Base-by-base conservation (phyloP, 495 filamentous ascomycete genomes). In the Penicillium bovifimosum region DNA sequence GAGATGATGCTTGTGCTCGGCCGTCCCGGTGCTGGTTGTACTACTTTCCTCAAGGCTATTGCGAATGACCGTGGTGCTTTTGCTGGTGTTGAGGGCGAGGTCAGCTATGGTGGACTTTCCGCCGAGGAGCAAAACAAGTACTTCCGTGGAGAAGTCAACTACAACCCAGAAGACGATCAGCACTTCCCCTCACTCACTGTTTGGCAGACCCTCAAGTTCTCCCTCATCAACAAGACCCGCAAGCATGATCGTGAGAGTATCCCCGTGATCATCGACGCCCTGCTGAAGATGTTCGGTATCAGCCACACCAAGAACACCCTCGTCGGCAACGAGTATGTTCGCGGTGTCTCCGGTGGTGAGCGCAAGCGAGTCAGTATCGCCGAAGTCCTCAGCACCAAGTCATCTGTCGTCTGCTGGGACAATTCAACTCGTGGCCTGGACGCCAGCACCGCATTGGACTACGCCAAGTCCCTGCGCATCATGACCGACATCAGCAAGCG, bases 1-100 rank as follows among this genome's bases (percentile, higher is more conserved):
- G 82, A 86, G 62, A 90, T 91, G 83, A 86, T 93, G 81, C 75
- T 95, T 8, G 88, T 95, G 8, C 74, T 93, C 0, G 90, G 90
- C 1, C 75, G 86, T 18, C 90, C 90, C 0, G 90, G 90, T 7
- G 80, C 84, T 14, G 90, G 90, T 6, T 93, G 89, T 64, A 84
- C 80, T 26, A 91, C 90, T 1, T 89, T 93, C 52, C 76, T 95
- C 38, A 88, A 87, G 60, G 82, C 83, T 0, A 81, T 91, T 48
- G 78, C 86, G 44, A 92, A 92, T 56, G 79, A 89, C 50, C 77
- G 85, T 27, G 76, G 64, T 6, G 69, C 71, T 0, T 92, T 83
- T 55, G 85, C 85, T 1, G 76, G 72, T 2, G 85, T 93, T 20
- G 70, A 78, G 13, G 89, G 88, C 8, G 82, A 89, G 5, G 80